Conservation (phyloP, 2,329 filamentous ascomycete genomes). For the Cordyceps pruinosa region DNA sequence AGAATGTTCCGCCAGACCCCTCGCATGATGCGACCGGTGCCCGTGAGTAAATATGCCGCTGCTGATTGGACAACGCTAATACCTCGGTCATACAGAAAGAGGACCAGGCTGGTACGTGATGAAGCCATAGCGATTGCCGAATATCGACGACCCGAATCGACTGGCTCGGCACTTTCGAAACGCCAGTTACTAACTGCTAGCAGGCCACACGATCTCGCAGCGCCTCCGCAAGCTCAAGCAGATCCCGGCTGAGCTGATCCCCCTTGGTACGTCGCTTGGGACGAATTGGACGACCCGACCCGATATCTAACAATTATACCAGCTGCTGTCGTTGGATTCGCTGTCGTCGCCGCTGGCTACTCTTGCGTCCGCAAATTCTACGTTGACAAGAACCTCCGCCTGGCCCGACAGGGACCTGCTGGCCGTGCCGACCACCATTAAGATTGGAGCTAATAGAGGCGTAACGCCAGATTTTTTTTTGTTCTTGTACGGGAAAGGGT, state of each 20-base stretch:
- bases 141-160: neutral
- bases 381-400: constrained; percentile 87
- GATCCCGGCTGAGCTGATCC: constrained; percentile 89
- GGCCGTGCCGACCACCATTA: constrained; percentile 34
- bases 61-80: constrained; percentile 20
- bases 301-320: constrained; percentile 10
- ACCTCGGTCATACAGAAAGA: constrained; percentile 45
- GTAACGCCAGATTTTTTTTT: constrained; percentile 17
- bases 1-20: constrained; percentile 60
- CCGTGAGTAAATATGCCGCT: constrained; percentile 45
- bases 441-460: constrained; percentile 16
- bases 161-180: constrained; percentile 12
- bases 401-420: constrained; percentile 59
- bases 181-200: constrained; percentile 13
- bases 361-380: constrained; percentile 75
- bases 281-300: neutral
- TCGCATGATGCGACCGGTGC: constrained; percentile 63
- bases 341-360: constrained; percentile 74
- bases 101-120: constrained; percentile 58
- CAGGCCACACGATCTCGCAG: constrained; percentile 96
- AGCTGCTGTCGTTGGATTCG: constrained; percentile 85
- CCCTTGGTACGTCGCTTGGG: constrained; percentile 64
- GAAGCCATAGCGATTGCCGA: constrained; percentile 15
- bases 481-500: constrained; percentile 14
- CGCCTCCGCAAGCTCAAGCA: constrained; percentile 82